Conservation (phyloP, 2,329 filamentous ascomycete species). For the Ustulina deusta region DNA sequence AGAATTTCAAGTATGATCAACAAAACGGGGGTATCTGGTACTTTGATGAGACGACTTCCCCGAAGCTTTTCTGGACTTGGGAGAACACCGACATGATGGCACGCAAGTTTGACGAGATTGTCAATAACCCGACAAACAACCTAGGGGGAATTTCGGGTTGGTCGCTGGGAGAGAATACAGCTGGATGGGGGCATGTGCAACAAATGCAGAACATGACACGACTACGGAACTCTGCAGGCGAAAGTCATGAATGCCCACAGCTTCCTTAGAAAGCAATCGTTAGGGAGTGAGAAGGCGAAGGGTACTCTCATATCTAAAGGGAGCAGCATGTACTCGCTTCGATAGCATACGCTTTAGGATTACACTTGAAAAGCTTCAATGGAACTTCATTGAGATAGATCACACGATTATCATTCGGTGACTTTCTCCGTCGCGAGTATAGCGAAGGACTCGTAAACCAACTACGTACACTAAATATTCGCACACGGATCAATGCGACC, state of each 20-base stretch:
- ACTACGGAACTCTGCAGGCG: not conserved
- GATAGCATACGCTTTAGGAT: not conserved
- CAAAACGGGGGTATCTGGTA: constrained; percentile 26
- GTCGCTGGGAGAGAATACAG: constrained; percentile 63
- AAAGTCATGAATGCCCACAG: not conserved
- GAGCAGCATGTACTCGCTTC: not conserved
- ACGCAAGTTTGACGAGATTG: constrained; percentile 60
- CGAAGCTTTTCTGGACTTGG: constrained; percentile 65
- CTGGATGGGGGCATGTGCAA: constrained; percentile 58
- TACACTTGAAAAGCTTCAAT: not conserved
- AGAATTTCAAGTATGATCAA: constrained; percentile 11
- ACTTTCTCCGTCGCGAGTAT: not conserved
- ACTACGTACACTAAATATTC: not conserved
- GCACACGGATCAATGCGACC: not conserved
- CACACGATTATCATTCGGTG: not conserved
- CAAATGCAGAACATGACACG: constrained; percentile 49
- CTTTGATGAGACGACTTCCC: constrained; percentile 17
- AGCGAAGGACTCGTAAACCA: not conserved
- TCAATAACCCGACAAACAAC: constrained; percentile 52
- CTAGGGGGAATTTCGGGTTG: constrained; percentile 66
- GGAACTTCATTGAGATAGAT: not conserved
- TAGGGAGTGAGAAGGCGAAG: not conserved
- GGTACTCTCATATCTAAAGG: not conserved
- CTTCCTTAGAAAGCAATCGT: not conserved
- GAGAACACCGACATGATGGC: constrained; percentile 63